Evolutionary conservation across 1,139 yeast genomes (phyloP), one percentile per base, ranked within the genome.

Genomic region (Scheffersomyces illinoinensis): DNA sequence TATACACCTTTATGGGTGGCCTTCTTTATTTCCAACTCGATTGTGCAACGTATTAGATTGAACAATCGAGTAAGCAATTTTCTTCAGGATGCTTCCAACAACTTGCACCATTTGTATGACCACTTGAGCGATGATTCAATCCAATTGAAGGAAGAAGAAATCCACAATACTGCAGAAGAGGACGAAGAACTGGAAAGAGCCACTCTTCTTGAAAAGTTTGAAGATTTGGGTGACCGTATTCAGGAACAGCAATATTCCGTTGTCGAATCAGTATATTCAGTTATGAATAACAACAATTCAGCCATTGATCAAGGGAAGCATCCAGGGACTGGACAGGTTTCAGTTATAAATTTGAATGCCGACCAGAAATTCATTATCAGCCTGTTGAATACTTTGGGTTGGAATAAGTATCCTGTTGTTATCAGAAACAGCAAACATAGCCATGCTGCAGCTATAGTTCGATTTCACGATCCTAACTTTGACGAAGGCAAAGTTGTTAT

Each of bases 391-490:
- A 64, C 72, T 1, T 71, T 91, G 14, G 67, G 74, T 3, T 91
- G 97, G 97, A 72, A 76, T 47, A 91, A 90, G 70, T 89, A 71
- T 68, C 96, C 96, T 0, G 81, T 91, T 39, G 81, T 89, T 60
- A 88, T 91, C 57, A 81, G 89, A 53, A 76, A 82, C 47, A 87
- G 95, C 4, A 81, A 81, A 56, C 84, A 87, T 55, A 83, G 96
- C 0, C 97, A 91, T 68, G 92, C 97, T 1, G 96, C 95, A 1
- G 88, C 91, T 1, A 89, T 91, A 59, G 90, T 88, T 50, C 81
- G 96, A 58, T 84, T 81, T 59, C 76, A 77, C 52, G 83, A 83
- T 48, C 81, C 82, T 23, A 72, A 77, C 23, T 86, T 83, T 61
- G 84, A 76, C 47, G 96, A 91, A 71, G 97, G 97, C 0, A 83